A percentile compares a stretch with the other conserved stretches of the same genome.
These are phyloP conservation scores for Botryobasidium botryosum DNA, from an alignment of 768 basidiomycete species.

Conservation along the genomic window DNA sequence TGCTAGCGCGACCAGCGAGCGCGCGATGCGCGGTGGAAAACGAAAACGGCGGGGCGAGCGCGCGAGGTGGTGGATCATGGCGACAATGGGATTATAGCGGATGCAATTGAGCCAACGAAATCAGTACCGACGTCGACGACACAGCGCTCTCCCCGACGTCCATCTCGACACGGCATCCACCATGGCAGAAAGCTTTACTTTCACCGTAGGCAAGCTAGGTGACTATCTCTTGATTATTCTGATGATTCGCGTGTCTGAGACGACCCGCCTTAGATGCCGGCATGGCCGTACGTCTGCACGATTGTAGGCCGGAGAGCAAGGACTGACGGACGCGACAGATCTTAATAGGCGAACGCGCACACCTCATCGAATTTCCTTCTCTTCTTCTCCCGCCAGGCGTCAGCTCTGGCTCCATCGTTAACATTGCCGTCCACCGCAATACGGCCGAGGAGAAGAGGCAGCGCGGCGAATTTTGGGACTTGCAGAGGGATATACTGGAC, in stretches of 20 bases:
- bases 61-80: no score
- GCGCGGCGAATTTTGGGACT: constrained; percentile 63
- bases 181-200: no score
- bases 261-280: constrained; percentile 48
- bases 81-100: no score
- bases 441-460: constrained; percentile 65
- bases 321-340: constrained; percentile 33
- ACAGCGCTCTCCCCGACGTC: no score
- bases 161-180: no score
- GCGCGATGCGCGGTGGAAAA: no score
- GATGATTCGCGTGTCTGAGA: neutral
- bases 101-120: no score
- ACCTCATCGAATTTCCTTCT: constrained; percentile 96
- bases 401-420: constrained; percentile 88
- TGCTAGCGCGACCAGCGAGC: no score
- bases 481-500: constrained; percentile 66
- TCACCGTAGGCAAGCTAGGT: constrained; percentile 94
- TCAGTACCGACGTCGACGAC: no score
- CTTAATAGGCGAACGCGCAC: constrained; percentile 81
- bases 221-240: constrained; percentile 16
- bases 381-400: constrained; percentile 85
- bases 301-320: neutral
- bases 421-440: constrained; percentile 89
- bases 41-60: no score
- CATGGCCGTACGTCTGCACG: constrained; percentile 61